Evolutionary conservation across 768 basidiomycete genomes (phyloP), one percentile per base, ranked within the genome.

Genomic region (Amanita subjunquillea): DNA sequence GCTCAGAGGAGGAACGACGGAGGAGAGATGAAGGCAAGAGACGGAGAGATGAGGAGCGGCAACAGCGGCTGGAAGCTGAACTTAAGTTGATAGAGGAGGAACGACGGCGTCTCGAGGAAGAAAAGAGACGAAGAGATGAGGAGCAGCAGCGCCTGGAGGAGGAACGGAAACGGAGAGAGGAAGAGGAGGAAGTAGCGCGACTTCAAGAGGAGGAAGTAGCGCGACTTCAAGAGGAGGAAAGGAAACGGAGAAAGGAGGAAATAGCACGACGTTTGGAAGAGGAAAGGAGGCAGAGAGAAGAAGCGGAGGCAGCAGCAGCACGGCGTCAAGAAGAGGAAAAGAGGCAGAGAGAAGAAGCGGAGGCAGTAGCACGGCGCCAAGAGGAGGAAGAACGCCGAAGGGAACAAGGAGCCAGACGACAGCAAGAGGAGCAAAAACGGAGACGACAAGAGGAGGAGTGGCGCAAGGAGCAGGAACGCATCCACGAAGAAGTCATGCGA

Each of bases 351-450:
- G 57, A 61, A 58, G 54, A 57, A 37, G 64, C 65, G 22, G 63
- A 41, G 8, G 40, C 38, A n/a, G 38, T 4, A 25, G 25, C 8
- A 57, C 67, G 48, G 65, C 62, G 50, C 63, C 60, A 58, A 59
- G 54, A 34, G 58, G 63, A 48, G 23, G 43, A 45, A 4, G 25
- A 45, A 3, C 43, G 29, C n/a, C 44, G 46, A 46, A 55, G 58
- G 64, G 43, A 44, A 13, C 22, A 22, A 13, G 43, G 59, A 34
- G 63, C 59, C 53, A 57, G 53, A 57, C 56, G 53, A 60, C 55
- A 57, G 50, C 59, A 60, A 56, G 63, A 67, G 42, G 63, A 65
- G 20, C 62, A 64, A 46, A 49, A 40, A 17, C 57, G 58, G 15
- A 55, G 58, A 43, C 56, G 37, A 46, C 58, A 60, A 55, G 60